Base-by-base conservation (phyloP, 306 rosid genomes). In the Ammopiptanthus mongolicus region DNA sequence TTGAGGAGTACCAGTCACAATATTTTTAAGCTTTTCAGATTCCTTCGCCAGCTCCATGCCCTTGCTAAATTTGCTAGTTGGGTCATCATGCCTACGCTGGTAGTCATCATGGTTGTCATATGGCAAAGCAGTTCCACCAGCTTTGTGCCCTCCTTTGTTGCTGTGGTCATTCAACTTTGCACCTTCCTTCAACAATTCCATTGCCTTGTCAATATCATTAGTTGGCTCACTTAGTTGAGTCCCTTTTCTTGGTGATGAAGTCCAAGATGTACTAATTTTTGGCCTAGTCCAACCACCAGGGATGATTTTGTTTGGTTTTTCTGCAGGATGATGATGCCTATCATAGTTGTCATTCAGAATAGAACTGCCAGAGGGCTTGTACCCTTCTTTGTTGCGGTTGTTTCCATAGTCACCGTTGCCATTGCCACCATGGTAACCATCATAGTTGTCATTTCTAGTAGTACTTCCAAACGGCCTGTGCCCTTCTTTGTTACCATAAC, bases 191-290 rank as follows among this genome's bases (percentile, higher is more conserved):
- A 84, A 53, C 57, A 73, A 18, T 10, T 71, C 67, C 2, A 80
- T 0, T 19, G 82, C 85, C 53, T 67, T 71, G 0, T 33, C 71
- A 4, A 84, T 79, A 28, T 91, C 86, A 65, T 56, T 53, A 25
- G 73, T 89, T 4, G 97, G 80, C 57, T 21, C 22, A 28, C 81
- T 81, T 14, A 89, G 73, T 3, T 14, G 81, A 15, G 62, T 65
- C 53, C 82, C 88, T 13, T 46, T 80, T 75, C 67, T 72, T 1
- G 83, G 78, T 4, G 64, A 50, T 7, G 29, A 5, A 68, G 50
- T 13, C 83, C 84, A 70, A 15, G n/a, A n/a, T 21, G 80, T 7
- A 17, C 23, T 41, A 5, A 8, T 19, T 33, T 57, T 78, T 12
- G 86, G 74, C 55, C 48, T 80, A 25, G 2, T 36, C 65, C 6